Percentiles rank a stretch among this genome's conserved stretches.
Evolutionary conservation across 257 asterid genomes (phyloP).

Genomic region (Anisodus tanguticus): DNA sequence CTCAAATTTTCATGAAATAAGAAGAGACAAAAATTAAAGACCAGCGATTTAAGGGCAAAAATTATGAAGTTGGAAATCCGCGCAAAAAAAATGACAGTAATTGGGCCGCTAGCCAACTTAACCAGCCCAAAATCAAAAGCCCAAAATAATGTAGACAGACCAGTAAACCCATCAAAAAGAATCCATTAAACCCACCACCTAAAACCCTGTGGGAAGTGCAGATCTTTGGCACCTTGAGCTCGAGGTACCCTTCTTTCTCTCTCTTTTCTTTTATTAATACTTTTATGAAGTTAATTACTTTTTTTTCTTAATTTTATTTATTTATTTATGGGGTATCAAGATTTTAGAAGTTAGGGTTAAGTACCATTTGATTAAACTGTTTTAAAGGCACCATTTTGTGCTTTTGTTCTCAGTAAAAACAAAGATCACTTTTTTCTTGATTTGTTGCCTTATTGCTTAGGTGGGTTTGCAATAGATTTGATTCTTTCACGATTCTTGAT

Average conservation of each 20-base stretch:
- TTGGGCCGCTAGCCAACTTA: not conserved
- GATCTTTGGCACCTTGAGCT: not conserved
- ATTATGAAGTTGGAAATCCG: too few relatives aligned
- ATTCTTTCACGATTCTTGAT: slow-evolving; percentile 1
- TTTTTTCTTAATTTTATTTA: not conserved
- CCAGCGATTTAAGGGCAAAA: too few relatives aligned
- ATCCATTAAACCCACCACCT: slow-evolving; percentile 2
- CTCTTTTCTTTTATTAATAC: too few relatives aligned
- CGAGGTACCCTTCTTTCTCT: not conserved
- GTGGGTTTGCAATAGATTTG: not conserved
- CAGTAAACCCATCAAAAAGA: not conserved
- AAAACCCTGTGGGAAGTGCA: not conserved
- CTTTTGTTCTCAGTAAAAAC: not conserved
- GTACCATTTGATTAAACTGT: not conserved
- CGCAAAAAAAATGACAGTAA: not conserved
- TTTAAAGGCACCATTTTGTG: not conserved
- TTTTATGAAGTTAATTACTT: not conserved
- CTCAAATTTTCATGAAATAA: too few relatives aligned
- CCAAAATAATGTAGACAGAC: not conserved
- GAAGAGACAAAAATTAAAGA: too few relatives aligned
- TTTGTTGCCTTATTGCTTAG: not conserved
- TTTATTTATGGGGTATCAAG: not conserved
- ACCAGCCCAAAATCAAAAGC: not conserved
- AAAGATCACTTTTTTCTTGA: not conserved
- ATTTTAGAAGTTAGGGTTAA: not conserved